phyloP scores from a whole-genome alignment of 768 basidiomycete species.

The Lentinula boryana region DNA sequence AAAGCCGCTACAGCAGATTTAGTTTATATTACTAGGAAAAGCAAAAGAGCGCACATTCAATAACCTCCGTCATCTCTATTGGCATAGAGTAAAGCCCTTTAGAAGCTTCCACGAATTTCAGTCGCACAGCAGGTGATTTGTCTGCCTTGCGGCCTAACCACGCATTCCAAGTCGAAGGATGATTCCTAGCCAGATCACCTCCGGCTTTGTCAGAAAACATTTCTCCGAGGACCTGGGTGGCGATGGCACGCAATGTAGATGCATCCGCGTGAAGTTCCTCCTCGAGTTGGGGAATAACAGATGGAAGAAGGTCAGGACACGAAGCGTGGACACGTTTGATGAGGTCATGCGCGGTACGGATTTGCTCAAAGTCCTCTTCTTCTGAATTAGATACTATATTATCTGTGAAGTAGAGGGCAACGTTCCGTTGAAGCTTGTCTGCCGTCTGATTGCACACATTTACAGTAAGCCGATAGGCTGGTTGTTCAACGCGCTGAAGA shows the following conservation, averaged over 20 bases:
- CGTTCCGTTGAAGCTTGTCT: conserved; percentile 84
- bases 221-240: conserved; percentile 82
- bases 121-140: conserved; percentile 59
- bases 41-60: conserved; percentile 58
- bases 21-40: neutral
- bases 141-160: conserved; percentile 83
- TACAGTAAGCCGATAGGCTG: conserved; percentile 77
- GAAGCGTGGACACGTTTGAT: conserved; percentile 77
- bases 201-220: conserved; percentile 84
- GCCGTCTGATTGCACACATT: conserved; percentile 80
- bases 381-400: conserved; percentile 60
- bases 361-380: conserved; percentile 58
- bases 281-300: conserved; percentile 90
- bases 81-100: conserved; percentile 56
- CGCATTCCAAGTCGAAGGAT: conserved; percentile 77
- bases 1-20: conserved; percentile 42
- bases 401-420: conserved; percentile 91
- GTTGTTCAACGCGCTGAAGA: conserved; percentile 58
- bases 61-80: conserved; percentile 56
- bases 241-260: conserved; percentile 62
- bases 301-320: conserved; percentile 77
- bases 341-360: conserved; percentile 75
- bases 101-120: conserved; percentile 72
- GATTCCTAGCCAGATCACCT: conserved; percentile 69
- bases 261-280: conserved; percentile 82